Evolutionary conservation across 257 asterid genomes (phyloP).

Genomic region (Lavandula angustifolia): DNA sequence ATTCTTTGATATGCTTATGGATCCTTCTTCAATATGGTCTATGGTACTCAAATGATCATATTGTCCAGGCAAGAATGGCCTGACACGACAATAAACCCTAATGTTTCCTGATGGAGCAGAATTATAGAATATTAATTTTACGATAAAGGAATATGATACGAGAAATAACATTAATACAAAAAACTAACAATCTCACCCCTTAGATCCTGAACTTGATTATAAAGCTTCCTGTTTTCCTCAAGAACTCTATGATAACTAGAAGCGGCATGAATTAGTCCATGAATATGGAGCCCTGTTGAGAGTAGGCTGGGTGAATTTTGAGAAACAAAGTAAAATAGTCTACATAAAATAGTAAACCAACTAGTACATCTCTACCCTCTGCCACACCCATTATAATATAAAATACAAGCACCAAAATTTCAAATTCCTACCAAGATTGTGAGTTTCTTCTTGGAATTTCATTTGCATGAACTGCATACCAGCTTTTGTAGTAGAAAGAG

Average conservation of each 20-base stretch:
- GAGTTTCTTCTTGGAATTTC: slow-evolving; percentile 77
- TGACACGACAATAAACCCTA: slow-evolving; percentile 86
- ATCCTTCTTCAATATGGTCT: slow-evolving; percentile 83
- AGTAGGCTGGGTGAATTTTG: slow-evolving; percentile 7
- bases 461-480: slow-evolving; percentile 91
- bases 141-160: not conserved
- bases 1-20: slow-evolving; percentile 62
- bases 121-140: slow-evolving; percentile 23
- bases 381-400: not conserved
- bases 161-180: slow-evolving; percentile 15
- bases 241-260: slow-evolving; percentile 92
- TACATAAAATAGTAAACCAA: not conserved
- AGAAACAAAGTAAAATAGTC: not conserved
- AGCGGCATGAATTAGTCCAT: slow-evolving; percentile 92
- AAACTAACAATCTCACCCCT: slow-evolving; percentile 50
- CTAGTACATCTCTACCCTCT: not conserved
- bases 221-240: slow-evolving; percentile 85
- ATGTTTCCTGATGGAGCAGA: slow-evolving; percentile 69
- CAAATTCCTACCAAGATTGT: slow-evolving; percentile 59
- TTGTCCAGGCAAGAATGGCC: slow-evolving; percentile 80
- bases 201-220: slow-evolving; percentile 94
- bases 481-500: slow-evolving; percentile 72
- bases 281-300: slow-evolving; percentile 65
- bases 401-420: slow-evolving; percentile 9
- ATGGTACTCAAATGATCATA: slow-evolving; percentile 52